Conservation (phyloP, 139 green algal species). For the Tetradesmus lagerheimii region DNA sequence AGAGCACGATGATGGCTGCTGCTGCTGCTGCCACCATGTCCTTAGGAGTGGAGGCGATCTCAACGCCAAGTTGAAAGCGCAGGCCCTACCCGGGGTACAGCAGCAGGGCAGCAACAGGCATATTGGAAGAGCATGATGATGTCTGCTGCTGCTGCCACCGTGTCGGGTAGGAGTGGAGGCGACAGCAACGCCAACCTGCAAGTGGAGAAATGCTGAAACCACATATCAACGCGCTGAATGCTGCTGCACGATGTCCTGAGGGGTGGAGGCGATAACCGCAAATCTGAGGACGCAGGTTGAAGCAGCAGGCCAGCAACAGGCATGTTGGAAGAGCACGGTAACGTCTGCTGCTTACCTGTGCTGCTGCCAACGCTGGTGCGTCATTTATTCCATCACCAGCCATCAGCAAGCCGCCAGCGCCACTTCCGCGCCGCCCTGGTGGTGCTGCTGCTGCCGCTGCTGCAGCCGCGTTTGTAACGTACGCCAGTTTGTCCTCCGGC, state of each 20-base stretch:
- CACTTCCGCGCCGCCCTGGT: not conserved
- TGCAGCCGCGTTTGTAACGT: constrained; percentile 35
- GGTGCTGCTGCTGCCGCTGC: constrained; percentile 30
- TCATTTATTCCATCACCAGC: constrained; percentile 89
- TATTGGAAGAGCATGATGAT: constrained; percentile 83
- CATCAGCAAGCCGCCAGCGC: constrained; percentile 76
- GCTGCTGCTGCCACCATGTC: constrained; percentile 82
- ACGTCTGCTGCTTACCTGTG: constrained; percentile 79
- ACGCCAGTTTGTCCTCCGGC: constrained; percentile 85
- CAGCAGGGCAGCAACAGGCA: not conserved
- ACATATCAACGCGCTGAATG: constrained; percentile 23
- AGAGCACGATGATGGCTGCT: constrained; percentile 87
- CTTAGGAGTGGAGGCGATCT: constrained; percentile 69
- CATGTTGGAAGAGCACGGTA: constrained; percentile 69
- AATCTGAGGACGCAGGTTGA: too few relatives aligned
- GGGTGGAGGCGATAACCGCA: not conserved
- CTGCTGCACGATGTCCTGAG: constrained; percentile 74
- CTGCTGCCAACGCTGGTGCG: constrained; percentile 77
- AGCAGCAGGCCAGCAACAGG: too few relatives aligned
- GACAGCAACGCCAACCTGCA: constrained; percentile 80
- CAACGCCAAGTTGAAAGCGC: constrained; percentile 79
- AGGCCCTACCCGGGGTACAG: too few relatives aligned
- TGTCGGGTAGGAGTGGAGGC: constrained; percentile 67
- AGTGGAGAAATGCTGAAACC: constrained; percentile 54
- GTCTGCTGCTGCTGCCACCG: constrained; percentile 83